Evolutionary conservation across 768 basidiomycete genomes (phyloP).

Genomic region (Amanita brunnescens): DNA sequence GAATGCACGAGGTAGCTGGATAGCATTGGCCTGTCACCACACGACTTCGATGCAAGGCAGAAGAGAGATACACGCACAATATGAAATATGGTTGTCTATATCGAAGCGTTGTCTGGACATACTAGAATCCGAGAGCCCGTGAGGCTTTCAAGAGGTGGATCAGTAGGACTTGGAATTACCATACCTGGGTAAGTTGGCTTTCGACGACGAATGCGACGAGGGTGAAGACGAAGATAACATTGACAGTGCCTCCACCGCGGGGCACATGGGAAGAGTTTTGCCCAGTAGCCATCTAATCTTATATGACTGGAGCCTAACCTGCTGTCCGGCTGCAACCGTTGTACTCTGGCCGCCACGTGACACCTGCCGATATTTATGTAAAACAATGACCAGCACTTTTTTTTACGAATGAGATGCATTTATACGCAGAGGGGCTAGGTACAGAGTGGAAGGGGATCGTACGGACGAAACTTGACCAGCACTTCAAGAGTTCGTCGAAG

Average conservation of each 20-base stretch:
- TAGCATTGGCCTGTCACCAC: background rate
- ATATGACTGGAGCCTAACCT: no score
- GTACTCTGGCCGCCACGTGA: no score
- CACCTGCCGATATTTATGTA: no score
- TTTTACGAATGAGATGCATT: no score
- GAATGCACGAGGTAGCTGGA: slow-evolving; percentile 83
- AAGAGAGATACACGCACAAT: slow-evolving; percentile 43
- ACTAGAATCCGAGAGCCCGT: slow-evolving; percentile 31
- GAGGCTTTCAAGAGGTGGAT: background rate
- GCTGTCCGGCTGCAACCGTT: no score
- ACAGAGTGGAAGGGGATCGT: no score
- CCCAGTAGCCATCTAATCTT: slow-evolving; percentile 20
- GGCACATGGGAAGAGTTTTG: slow-evolving; percentile 18
- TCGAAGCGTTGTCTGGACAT: slow-evolving; percentile 66
- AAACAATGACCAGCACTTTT: no score
- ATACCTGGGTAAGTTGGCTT: slow-evolving; percentile 69
- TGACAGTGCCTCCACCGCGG: slow-evolving; percentile 38
- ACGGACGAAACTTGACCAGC: no score
- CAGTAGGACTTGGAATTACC: slow-evolving; percentile 6
- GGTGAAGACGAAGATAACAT: slow-evolving; percentile 47
- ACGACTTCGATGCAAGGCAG: no score
- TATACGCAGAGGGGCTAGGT: no score
- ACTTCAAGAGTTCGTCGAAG: no score
- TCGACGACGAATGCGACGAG: slow-evolving; percentile 71
- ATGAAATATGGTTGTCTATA: slow-evolving; percentile 88